phyloP scores from a whole-genome alignment of 176 grass and related monocot species.

The Aechmea fasciata region DNA sequence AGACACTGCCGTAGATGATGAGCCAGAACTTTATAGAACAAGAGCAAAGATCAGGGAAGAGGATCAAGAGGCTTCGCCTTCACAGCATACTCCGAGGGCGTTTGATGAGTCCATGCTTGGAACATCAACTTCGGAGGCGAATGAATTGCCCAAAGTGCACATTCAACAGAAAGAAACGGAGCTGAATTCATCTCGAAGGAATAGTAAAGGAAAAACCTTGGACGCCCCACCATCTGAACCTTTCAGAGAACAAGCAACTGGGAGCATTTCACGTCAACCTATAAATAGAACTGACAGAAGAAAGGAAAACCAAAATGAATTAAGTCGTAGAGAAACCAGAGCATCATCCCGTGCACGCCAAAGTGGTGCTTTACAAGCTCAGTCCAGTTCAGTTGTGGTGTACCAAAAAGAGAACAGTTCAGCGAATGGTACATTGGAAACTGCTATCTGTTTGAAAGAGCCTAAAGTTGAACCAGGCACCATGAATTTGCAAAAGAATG shows the following conservation, averaged over 20 bases:
- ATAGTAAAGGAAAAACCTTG: background rate
- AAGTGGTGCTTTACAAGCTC: background rate
- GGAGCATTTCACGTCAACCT: background rate
- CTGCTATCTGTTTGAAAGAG: conserved; percentile 32
- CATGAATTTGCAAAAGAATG: background rate
- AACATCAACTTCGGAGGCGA: conserved; percentile 13
- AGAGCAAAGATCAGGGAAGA: conserved; percentile 3
- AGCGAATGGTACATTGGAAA: conserved; percentile 9
- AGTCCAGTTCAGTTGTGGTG: background rate
- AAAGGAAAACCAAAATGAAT: conserved; percentile 6
- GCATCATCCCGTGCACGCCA: conserved; percentile 2
- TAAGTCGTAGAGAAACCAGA: conserved; percentile 13
- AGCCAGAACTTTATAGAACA: conserved; percentile 1
- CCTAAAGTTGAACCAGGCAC: conserved; percentile 35
- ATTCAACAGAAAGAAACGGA: conserved; percentile 2
- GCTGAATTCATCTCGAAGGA: background rate
- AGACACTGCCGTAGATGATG: background rate
- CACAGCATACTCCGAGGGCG: background rate
- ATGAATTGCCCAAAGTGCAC: background rate
- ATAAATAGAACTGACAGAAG: background rate
- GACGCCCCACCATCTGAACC: conserved; percentile 9
- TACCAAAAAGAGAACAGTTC: conserved; percentile 12
- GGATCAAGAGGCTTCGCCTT: background rate
- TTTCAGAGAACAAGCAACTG: background rate
- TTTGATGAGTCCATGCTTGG: conserved; percentile 21